phyloP scores from a whole-genome alignment of 2,329 filamentous ascomycete genomes.

The Fusarium xyrophilum region DNA sequence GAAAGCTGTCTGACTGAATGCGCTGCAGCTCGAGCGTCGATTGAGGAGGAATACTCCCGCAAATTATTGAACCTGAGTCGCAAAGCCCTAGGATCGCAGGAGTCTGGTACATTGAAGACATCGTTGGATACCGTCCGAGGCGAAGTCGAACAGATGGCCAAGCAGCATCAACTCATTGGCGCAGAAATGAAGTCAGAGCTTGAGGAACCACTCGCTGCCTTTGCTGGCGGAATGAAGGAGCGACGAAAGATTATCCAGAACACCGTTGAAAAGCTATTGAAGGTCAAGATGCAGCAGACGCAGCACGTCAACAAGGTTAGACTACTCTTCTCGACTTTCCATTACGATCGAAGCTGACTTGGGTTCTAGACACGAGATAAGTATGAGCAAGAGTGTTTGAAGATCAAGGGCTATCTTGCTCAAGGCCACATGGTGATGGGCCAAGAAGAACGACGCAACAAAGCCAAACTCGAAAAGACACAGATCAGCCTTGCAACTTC shows the following conservation, averaged over 20 bases:
- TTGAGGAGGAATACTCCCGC: constrained; percentile 95
- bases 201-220: constrained; percentile 90
- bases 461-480: constrained; percentile 97
- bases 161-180: constrained; percentile 89
- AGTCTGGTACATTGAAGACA: constrained; percentile 80
- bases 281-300: constrained; percentile 92
- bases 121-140: constrained; percentile 88
- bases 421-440: constrained; percentile 99
- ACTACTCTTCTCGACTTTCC: background rate
- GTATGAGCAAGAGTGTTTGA: constrained; percentile 96
- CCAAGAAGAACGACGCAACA: constrained; percentile 98
- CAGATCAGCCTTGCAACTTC: constrained; percentile 92
- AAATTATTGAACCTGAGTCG: constrained; percentile 86
- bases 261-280: constrained; percentile 92
- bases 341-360: constrained; percentile 2
- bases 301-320: constrained; percentile 86
- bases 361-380: constrained; percentile 78
- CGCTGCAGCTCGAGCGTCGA: constrained; percentile 76
- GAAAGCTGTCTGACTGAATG: background rate
- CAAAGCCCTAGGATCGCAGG: constrained; percentile 87
- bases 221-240: constrained; percentile 95
- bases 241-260: constrained; percentile 94
- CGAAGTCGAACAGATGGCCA: constrained; percentile 92
- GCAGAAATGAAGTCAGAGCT: constrained; percentile 95
- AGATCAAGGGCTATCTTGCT: constrained; percentile 97